These are phyloP conservation scores for Limnanthes douglasii DNA, from an alignment of 345 rosid species.

Conservation along the genomic window DNA sequence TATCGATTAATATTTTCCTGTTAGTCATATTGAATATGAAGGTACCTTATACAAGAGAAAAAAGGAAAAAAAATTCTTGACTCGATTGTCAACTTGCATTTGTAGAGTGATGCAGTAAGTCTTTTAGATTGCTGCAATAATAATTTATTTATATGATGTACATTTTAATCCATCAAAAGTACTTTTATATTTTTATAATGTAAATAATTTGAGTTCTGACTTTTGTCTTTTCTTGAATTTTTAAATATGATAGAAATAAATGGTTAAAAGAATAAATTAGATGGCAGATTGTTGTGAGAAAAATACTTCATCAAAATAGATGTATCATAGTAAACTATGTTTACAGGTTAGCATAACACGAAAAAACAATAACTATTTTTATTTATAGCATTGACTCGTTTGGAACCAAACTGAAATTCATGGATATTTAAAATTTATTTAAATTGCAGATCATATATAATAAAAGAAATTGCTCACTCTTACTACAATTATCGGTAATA, in stretches of 20 bases:
- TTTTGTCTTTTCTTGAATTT: slow-evolving; percentile 2
- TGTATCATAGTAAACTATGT: slow-evolving; percentile 88
- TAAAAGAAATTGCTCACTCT: slow-evolving; percentile 66
- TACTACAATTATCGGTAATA: slow-evolving; percentile 54
- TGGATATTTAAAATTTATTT: too few species aligned
- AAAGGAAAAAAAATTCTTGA: slow-evolving; percentile 92
- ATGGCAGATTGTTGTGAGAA: slow-evolving; percentile 78
- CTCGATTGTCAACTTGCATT: slow-evolving; percentile 90
- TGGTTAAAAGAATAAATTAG: slow-evolving; percentile 92
- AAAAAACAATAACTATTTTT: not conserved
- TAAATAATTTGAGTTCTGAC: not conserved
- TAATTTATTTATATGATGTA: not conserved
- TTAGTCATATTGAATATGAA: slow-evolving; percentile 10
- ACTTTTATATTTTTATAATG: not conserved
- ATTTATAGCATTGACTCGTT: not conserved
- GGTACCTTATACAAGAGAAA: slow-evolving; percentile 88
- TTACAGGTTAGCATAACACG: slow-evolving; percentile 44
- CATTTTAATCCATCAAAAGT: not conserved
- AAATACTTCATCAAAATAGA: slow-evolving; percentile 55
- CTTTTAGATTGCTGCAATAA: not conserved
- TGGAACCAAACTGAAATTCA: not conserved
- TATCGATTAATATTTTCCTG: not conserved
- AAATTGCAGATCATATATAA: slow-evolving; percentile 54
- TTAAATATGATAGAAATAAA: slow-evolving; percentile 20
- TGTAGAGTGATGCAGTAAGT: slow-evolving; percentile 93